Evolutionary conservation across 2,329 filamentous ascomycete genomes (phyloP).

Genomic region (Ophioceras dolichostomum): DNA sequence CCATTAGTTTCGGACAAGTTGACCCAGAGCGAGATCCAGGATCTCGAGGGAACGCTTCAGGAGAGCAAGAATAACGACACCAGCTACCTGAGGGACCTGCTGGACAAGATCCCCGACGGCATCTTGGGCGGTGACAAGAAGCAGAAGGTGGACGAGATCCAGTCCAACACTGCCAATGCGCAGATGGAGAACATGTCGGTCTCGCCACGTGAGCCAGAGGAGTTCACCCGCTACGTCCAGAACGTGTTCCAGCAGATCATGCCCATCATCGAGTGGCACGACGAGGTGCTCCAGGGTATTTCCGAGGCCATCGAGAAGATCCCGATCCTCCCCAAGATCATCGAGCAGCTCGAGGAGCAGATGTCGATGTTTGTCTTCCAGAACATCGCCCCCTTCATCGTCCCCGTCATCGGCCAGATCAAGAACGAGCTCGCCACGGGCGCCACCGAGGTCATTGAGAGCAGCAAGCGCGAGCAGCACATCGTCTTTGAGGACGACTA

Average conservation of each 20-base stretch:
- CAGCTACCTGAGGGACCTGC: conserved; percentile 64
- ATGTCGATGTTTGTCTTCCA: conserved; percentile 84
- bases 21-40: conserved; percentile 80
- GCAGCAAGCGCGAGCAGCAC: conserved; percentile 71
- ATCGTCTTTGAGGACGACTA: conserved; percentile 74
- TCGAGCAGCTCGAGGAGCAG: conserved; percentile 80
- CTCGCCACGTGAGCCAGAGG: conserved; percentile 70
- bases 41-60: conserved; percentile 73
- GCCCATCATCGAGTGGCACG: conserved; percentile 83
- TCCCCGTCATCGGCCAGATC: conserved; percentile 78
- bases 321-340: conserved; percentile 69
- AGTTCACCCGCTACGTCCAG: conserved; percentile 66
- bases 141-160: conserved; percentile 65
- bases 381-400: conserved; percentile 76
- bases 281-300: conserved; percentile 73
- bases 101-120: conserved; percentile 71
- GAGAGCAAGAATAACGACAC: conserved; percentile 52
- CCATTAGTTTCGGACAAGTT: conserved; percentile 69
- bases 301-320: conserved; percentile 71
- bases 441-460: conserved; percentile 76
- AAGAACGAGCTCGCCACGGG: conserved; percentile 79
- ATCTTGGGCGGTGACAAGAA: conserved; percentile 66
- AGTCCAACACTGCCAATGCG: conserved; percentile 60
- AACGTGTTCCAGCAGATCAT: conserved; percentile 69
- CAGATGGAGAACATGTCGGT: conserved; percentile 66